Conservation (phyloP, 306 rosid species). For the Calophaca sinica region DNA sequence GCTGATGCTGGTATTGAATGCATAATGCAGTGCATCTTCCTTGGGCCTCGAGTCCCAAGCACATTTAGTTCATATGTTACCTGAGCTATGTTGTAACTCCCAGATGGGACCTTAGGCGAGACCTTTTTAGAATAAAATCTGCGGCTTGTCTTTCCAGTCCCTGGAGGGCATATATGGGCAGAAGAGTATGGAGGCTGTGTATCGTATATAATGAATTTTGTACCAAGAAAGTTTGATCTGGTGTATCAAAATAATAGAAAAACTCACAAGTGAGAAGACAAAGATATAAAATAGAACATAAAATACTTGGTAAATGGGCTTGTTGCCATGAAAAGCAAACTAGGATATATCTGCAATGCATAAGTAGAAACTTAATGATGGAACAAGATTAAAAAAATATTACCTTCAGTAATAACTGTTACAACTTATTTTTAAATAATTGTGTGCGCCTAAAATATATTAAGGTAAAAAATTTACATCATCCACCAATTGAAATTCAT, state of each 20-base stretch:
- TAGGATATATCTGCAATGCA: not conserved
- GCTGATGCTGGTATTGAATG: conserved; percentile 85
- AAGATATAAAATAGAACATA: conserved; percentile 4
- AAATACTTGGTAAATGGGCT: not conserved
- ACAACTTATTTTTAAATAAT: not conserved
- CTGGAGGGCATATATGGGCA: conserved; percentile 66
- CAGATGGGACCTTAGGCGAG: conserved; percentile 91
- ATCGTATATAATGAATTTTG: conserved; percentile 85
- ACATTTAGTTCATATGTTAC: conserved; percentile 89
- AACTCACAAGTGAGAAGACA: not conserved
- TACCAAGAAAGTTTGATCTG: conserved; percentile 97
- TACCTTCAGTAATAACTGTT: too few relatives aligned
- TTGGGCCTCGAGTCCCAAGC: conserved; percentile 91
- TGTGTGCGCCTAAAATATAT: not conserved
- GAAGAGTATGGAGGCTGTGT: conserved; percentile 80
- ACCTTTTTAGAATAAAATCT: conserved; percentile 91
- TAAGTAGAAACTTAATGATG: too few relatives aligned
- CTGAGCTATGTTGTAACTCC: conserved; percentile 92
- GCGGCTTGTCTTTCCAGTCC: conserved; percentile 76
- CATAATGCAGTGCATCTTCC: conserved; percentile 94
- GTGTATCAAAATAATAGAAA: conserved; percentile 38
- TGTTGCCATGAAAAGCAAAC: conserved; percentile 4
- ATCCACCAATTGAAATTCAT: not conserved
- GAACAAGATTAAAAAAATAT: too few relatives aligned
- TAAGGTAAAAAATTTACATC: not conserved